Percentiles rank a stretch among this genome's conserved stretches.
phyloP scores from a whole-genome alignment of 495 filamentous ascomycete genomes.

The Neurospora sp. region DNA sequence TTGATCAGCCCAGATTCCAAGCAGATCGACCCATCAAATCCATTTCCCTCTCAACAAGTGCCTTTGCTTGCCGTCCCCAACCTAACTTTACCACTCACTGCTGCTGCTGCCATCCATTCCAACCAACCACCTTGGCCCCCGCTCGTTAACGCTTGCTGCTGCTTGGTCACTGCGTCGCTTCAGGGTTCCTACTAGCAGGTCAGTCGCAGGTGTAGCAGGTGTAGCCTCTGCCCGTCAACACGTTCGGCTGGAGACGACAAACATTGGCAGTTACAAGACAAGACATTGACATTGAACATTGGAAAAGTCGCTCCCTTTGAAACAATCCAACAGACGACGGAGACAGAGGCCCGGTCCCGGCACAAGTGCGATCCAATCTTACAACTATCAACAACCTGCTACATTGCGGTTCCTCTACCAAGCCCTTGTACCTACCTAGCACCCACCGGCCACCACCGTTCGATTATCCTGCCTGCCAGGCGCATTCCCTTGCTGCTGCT shows the following conservation, averaged over 20 bases:
- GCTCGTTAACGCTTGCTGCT: neutral
- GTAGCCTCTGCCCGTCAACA: neutral
- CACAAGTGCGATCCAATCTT: neutral
- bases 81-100: neutral
- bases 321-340: neutral
- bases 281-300: neutral
- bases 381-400: neutral
- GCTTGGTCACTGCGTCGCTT: neutral
- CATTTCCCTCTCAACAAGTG: neutral
- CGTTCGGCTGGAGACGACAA: neutral
- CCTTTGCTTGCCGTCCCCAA: neutral
- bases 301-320: neutral
- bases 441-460: neutral
- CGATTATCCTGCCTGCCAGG: neutral
- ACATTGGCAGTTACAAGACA: neutral
- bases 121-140: neutral
- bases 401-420: neutral
- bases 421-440: neutral
- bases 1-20: conserved; percentile 25
- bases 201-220: neutral
- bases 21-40: conserved; percentile 21
- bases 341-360: neutral
- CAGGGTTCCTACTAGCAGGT: neutral
- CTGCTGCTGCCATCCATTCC: neutral
- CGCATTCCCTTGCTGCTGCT: neutral